Base-by-base conservation (phyloP, 768 basidiomycete genomes). In the Astraeus odoratus region DNA sequence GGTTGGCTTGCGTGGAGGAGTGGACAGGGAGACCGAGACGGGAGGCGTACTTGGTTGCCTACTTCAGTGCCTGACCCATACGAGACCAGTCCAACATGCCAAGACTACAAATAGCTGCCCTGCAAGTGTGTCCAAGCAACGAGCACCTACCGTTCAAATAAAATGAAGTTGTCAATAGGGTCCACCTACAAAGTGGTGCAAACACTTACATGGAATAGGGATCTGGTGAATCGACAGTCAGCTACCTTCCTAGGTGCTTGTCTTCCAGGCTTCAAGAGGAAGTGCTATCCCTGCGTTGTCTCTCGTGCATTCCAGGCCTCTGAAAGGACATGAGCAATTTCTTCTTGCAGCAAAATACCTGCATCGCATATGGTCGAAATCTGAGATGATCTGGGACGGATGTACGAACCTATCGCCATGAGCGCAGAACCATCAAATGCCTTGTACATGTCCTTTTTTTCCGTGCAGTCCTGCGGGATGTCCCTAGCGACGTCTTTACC, bases 321-420 rank as follows among this genome's bases (percentile, higher is more conserved):
- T 9, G 33, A 42, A 16, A 64, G 54, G 2, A 52, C 42, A 18
- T 66, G 64, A 8, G 67, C 71, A 15, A 86, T 68, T 50, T 81
- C 74, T 51, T 85, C 82, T 50, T 87, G 83, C 13, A 86, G 60
- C 18, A 86, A 59, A 66, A 87, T 78, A 1, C 83, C 85, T 83
- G 29, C 9, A 39, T 31, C 7, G n/a, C 2, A 27, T 27, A 19
- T 48, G 15, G 54, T 47, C 13, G 13, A 41, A 19, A 13, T 13
- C 23, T 7, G 20, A 13, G 22, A 31, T 6, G 9, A 42, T 19
- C 16, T 16, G n/a, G 22, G 13, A n/a, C 18, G n/a, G n/a, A n/a
- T n/a, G n/a, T n/a, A 64, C 72, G 19, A 26, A 86, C 86, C 83
- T 50, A 89, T 70, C 3, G 77, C 83, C 61, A 88, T 69, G 35